Conservation (phyloP, 495 filamentous ascomycete genomes). For the Penicillium chermesinum region DNA sequence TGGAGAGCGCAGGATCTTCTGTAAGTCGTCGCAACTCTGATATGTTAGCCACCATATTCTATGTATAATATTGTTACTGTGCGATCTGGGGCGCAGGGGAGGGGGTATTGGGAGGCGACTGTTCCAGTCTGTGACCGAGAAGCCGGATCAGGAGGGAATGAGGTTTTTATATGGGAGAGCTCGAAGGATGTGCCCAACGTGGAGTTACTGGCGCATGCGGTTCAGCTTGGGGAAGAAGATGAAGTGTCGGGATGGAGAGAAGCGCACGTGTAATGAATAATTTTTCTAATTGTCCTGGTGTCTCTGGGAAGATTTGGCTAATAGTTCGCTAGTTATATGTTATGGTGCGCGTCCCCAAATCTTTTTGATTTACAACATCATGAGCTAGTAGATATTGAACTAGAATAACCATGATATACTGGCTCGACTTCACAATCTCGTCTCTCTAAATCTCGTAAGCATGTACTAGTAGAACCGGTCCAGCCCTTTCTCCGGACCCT, state of each 20-base stretch:
- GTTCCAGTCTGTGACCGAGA: conserved; percentile 51
- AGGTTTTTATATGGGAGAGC: conserved; percentile 60
- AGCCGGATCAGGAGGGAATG: conserved; percentile 52
- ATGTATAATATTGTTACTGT: conserved; percentile 67
- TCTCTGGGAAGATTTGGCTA: too few species aligned
- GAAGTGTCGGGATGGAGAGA: conserved; percentile 54
- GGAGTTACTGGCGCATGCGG: conserved; percentile 59
- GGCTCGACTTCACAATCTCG: too few species aligned
- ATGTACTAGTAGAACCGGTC: too few species aligned
- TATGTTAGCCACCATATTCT: conserved; percentile 56
- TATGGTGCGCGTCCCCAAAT: conserved; percentile 28
- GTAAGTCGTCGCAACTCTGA: too few species aligned
- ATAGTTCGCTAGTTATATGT: conserved; percentile 25
- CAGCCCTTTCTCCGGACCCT: too few species aligned
- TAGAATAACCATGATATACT: too few species aligned
- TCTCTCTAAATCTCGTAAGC: too few species aligned
- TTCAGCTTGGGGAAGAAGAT: conserved; percentile 57
- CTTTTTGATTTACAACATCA: conserved; percentile 6
- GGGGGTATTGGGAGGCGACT: conserved; percentile 53
- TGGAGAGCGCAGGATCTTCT: conserved; percentile 51
- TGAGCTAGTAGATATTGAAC: too few species aligned
- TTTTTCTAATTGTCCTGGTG: too few species aligned
- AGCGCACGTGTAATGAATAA: too few species aligned
- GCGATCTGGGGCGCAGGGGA: conserved; percentile 52
- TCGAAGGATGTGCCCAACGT: conserved; percentile 58